Conservation (phyloP, 2,329 filamentous ascomycete genomes). For the Neonectria ditissima region DNA sequence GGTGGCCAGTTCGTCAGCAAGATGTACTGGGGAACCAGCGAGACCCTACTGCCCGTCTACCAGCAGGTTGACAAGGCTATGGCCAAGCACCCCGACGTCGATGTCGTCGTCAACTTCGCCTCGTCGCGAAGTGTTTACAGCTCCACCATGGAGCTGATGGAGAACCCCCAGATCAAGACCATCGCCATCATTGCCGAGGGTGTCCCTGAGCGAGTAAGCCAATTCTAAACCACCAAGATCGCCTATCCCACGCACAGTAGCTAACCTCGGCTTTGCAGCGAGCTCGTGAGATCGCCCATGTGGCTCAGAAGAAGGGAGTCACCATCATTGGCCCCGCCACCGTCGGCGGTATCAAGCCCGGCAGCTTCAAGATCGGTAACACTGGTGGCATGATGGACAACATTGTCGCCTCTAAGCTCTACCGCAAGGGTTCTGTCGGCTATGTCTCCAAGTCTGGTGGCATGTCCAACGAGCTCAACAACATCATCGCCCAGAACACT, state of each 20-base stretch:
- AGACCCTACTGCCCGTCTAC: constrained; percentile 98
- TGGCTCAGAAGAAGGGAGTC: constrained; percentile 97
- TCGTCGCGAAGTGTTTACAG: constrained; percentile 98
- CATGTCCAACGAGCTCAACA: constrained; percentile 99
- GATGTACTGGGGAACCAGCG: constrained; percentile 99
- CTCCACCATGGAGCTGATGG: constrained; percentile 99
- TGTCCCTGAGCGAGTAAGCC: constrained; percentile 93
- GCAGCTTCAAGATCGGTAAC: constrained; percentile 99
- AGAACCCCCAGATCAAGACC: constrained; percentile 95
- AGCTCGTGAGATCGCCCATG: constrained; percentile 96
- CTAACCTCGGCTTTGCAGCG: constrained; percentile 65
- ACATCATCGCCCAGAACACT: constrained; percentile 96
- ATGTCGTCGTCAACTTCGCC: constrained; percentile 99
- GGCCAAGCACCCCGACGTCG: constrained; percentile 95
- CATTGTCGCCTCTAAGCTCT: constrained; percentile 99
- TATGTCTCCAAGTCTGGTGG: constrained; percentile 99
- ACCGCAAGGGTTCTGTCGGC: constrained; percentile 97
- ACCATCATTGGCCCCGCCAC: constrained; percentile 99
- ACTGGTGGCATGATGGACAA: constrained; percentile 99
- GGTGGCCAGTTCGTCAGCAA: constrained; percentile 99
- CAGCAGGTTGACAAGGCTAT: constrained; percentile 93
- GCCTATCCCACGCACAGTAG: constrained; percentile 1
- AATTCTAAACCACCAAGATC: constrained; percentile 19
- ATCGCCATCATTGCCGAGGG: constrained; percentile 99
- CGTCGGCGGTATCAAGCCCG: constrained; percentile 99